These are phyloP conservation scores for Dioszegia hungarica DNA, from an alignment of 768 basidiomycete genomes.

Conservation along the genomic window DNA sequence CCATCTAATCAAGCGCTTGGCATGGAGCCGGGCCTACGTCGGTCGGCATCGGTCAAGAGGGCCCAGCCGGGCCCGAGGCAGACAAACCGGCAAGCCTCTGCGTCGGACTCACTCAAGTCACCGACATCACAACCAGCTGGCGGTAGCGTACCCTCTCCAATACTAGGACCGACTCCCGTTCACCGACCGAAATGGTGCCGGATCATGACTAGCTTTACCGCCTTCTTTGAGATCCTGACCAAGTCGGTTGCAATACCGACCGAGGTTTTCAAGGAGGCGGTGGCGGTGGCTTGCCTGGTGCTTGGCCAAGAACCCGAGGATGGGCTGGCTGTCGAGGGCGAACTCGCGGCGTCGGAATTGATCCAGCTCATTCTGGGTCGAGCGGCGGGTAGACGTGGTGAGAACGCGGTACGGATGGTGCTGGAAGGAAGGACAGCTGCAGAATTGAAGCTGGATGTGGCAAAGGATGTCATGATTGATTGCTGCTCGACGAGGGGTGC, in stretches of 20 bases:
- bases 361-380: constrained; percentile 21
- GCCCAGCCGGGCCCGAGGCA: background rate
- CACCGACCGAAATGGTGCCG: constrained; percentile 21
- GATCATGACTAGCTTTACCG: constrained; percentile 16
- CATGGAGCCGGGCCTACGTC: constrained; percentile 14
- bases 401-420: constrained; percentile 24
- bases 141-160: constrained; percentile 9
- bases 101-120: constrained; percentile 2
- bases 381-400: constrained; percentile 27
- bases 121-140: constrained; percentile 3
- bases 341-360: constrained; percentile 16
- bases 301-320: constrained; percentile 28
- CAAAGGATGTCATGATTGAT: constrained; percentile 15
- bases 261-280: constrained; percentile 20
- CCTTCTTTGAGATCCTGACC: constrained; percentile 26
- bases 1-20: background rate
- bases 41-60: constrained; percentile 2
- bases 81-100: background rate
- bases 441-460: constrained; percentile 4
- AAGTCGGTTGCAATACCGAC: constrained; percentile 18
- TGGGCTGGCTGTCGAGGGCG: constrained; percentile 9
- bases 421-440: constrained; percentile 18
- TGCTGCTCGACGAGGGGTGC: constrained; percentile 32
- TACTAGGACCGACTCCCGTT: background rate
- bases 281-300: constrained; percentile 27